Evolutionary conservation across 2,329 filamentous ascomycete species (phyloP).

Genomic region (Cladosporium sp.): DNA sequence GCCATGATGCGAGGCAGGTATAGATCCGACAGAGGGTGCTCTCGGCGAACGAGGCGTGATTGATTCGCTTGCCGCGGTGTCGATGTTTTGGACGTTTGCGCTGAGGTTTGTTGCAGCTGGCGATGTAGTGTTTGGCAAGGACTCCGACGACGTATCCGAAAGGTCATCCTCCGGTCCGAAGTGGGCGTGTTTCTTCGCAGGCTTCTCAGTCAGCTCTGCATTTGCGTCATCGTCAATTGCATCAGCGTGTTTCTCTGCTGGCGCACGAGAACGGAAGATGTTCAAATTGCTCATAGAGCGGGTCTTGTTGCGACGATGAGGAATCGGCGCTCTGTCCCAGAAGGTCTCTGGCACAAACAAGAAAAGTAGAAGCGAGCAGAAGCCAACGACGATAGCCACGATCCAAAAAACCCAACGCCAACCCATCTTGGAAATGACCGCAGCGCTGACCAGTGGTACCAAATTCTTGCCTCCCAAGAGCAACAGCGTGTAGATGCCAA

Average conservation of each 20-base stretch:
- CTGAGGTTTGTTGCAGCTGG: not conserved
- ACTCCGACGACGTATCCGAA: not conserved
- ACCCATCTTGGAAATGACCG: constrained; percentile 70
- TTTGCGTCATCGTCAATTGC: not conserved
- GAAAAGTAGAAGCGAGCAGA: constrained; percentile 72
- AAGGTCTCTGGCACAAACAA: constrained; percentile 94
- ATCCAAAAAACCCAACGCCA: constrained; percentile 71
- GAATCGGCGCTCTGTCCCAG: constrained; percentile 79
- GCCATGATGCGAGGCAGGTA: not conserved
- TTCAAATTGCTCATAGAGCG: not conserved
- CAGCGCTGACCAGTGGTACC: constrained; percentile 82
- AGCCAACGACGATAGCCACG: constrained; percentile 74
- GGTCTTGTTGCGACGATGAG: constrained; percentile 24
- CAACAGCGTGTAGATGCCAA: constrained; percentile 89
- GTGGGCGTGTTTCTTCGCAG: constrained; percentile 23
- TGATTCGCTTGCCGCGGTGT: not conserved
- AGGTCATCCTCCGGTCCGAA: constrained; percentile 23
- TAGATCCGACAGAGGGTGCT: constrained; percentile 13
- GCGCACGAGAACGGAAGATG: not conserved
- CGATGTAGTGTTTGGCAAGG: not conserved
- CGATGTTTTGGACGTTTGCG: not conserved
- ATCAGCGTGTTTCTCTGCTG: not conserved
- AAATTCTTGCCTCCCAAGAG: constrained; percentile 83
- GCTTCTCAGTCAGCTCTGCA: not conserved
- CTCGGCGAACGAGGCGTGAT: not conserved